phyloP scores from a whole-genome alignment of 441 rosid genomes.

The Gossypium schwendimanii region DNA sequence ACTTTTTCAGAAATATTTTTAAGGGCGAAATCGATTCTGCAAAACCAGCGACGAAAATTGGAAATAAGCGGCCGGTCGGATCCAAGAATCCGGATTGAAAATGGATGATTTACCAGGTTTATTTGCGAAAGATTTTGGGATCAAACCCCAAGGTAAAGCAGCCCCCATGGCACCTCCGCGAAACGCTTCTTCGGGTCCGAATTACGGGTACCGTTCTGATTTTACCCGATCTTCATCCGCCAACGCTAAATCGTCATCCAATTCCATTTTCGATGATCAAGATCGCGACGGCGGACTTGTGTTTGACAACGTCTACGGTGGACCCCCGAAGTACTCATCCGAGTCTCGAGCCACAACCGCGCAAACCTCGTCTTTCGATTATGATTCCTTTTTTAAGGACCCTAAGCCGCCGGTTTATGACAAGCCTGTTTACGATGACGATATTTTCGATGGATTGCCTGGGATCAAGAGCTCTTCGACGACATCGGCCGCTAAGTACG shows the following conservation, averaged over 20 bases:
- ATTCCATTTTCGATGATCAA: slow-evolving; percentile 45
- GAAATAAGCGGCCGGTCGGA: slow-evolving; percentile 15
- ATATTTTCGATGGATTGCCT: slow-evolving; percentile 61
- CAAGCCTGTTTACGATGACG: slow-evolving; percentile 78
- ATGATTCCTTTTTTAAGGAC: slow-evolving; percentile 50
- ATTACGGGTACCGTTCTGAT: slow-evolving; percentile 32
- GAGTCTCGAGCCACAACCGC: slow-evolving; percentile 30
- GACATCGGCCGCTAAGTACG: slow-evolving; percentile 31
- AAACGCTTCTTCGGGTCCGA: slow-evolving; percentile 22
- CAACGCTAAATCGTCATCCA: slow-evolving; percentile 25
- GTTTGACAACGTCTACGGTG: slow-evolving; percentile 52
- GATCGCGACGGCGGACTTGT: slow-evolving; percentile 33
- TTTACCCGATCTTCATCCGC: slow-evolving; percentile 25
- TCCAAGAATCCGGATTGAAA: background rate
- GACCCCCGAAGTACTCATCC: slow-evolving; percentile 37
- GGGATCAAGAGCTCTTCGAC: slow-evolving; percentile 49
- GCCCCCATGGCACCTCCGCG: slow-evolving; percentile 71
- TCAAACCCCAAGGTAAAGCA: slow-evolving; percentile 74
- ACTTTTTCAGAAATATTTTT: background rate
- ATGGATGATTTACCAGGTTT: slow-evolving; percentile 78
- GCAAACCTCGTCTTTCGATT: slow-evolving; percentile 39
- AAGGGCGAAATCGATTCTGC: background rate
- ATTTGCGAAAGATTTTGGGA: slow-evolving; percentile 60
- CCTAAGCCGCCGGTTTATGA: slow-evolving; percentile 54
- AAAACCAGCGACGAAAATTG: background rate